Base-by-base conservation (phyloP, 257 asterid genomes). In the Ophiorrhiza pumila region DNA sequence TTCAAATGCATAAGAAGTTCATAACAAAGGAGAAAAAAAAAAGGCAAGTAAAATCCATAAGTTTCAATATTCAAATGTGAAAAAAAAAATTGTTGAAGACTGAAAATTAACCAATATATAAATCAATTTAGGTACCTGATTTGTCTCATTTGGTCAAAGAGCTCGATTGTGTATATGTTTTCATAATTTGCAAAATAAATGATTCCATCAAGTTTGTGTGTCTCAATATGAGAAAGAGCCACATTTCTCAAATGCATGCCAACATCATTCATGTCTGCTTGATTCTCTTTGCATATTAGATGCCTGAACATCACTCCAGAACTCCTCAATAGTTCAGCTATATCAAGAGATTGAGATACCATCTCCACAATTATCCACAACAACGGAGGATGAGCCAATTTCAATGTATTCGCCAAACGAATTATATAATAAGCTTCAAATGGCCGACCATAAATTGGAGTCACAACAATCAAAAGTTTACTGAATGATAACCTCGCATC, bases 311-410 rank as follows among this genome's bases (percentile, higher is more conserved):
- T 82, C 22, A 89, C 77, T 5, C 97, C 96, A 1, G 88, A 76
- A 55, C 82, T 85, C 82, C 95, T 91, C 86, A 91, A 80, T 7
- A 86, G 49, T 39, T 86, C 87, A 67, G 96, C 90, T 71, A 84
- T 83, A 82, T 85, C 82, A 62, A 61, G 68, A n/a, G 97, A 86
- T 68, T 87, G 93, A 63, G 83, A 71, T 43, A 76, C 76, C 95
- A 89, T 84, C 89, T 91, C 97, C 79, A 88, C 93, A 13, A 89
- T 88, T 46, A 91, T 83, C 97, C 96, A 91, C 81, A 91, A 53
- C 68, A 84, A 77, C 62, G 97, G 97, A 63, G 83, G 84, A 14
- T 80, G 80, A 37, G 88, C 87, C 71, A 81, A 82, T 53, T 76
- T 79, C 37, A 91, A 80, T 9, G 90, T 86, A 68, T 84, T 86